phyloP scores from a whole-genome alignment of 306 rosid genomes.

The Vachellia collinsii region DNA sequence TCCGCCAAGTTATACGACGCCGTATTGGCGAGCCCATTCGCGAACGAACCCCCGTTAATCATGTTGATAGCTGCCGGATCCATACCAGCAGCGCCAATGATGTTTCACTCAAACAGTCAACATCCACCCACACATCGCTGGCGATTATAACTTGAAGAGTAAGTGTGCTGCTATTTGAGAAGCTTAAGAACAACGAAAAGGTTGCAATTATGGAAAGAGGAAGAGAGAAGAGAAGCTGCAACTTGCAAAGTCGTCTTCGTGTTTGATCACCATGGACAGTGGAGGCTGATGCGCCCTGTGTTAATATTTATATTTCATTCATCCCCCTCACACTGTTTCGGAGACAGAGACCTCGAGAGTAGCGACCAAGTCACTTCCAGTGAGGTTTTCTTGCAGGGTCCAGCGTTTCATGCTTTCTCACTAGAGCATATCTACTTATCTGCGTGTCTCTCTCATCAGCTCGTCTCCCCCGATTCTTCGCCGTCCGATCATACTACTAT shows the following conservation, averaged over 20 bases:
- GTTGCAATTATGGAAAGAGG: not conserved
- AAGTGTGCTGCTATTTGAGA: not conserved
- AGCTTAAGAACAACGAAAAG: not conserved
- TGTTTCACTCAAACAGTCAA: not conserved
- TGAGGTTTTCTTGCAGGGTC: constrained; percentile 60
- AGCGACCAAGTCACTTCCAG: constrained; percentile 55
- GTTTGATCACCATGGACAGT: constrained; percentile 62
- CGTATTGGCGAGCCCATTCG: constrained; percentile 55
- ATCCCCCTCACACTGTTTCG: constrained; percentile 36
- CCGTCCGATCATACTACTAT: constrained; percentile 42
- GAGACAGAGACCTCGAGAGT: constrained; percentile 63
- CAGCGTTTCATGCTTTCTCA: constrained; percentile 23
- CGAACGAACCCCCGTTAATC: constrained; percentile 57
- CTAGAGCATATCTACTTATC: not conserved
- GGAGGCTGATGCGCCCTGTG: constrained; percentile 64
- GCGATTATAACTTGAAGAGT: not conserved
- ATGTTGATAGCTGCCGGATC: constrained; percentile 59
- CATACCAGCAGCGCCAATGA: constrained; percentile 33
- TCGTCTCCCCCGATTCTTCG: not conserved
- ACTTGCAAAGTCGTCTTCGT: constrained; percentile 5
- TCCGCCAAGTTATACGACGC: constrained; percentile 66
- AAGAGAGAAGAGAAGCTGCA: not conserved
- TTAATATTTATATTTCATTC: constrained; percentile 11
- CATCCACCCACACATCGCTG: not conserved
- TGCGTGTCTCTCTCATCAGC: not conserved